Conservation (phyloP, 306 rosid species). For the Cyamopsis tetragonoloba region DNA sequence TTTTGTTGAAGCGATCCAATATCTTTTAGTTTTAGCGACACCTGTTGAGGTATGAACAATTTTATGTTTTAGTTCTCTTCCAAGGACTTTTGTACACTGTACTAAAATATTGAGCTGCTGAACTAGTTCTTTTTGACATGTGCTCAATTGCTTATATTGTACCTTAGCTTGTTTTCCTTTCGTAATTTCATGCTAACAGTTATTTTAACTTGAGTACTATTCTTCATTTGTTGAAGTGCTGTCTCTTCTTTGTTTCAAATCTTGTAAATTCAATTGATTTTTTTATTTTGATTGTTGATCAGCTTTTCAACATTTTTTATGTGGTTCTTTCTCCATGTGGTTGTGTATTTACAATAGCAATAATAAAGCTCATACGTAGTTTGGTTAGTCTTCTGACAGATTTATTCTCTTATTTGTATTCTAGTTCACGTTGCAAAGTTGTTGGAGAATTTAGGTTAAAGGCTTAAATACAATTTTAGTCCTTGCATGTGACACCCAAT, state of each 20-base stretch:
- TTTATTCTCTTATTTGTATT: background rate
- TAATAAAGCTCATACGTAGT: background rate
- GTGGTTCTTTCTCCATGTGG: background rate
- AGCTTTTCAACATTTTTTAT: background rate
- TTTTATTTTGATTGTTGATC: background rate
- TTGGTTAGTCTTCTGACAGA: background rate
- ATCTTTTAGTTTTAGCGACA: constrained; percentile 81
- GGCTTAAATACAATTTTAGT: no score
- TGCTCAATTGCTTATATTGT: constrained; percentile 16
- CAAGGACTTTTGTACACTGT: constrained; percentile 1
- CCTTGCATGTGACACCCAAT: no score
- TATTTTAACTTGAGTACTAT: background rate
- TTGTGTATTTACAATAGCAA: background rate
- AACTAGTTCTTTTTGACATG: background rate
- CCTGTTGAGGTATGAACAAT: constrained; percentile 75
- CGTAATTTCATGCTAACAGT: background rate
- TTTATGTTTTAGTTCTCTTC: constrained; percentile 14
- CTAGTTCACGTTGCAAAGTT: background rate
- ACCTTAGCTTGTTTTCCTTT: constrained; percentile 2
- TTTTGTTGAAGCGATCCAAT: constrained; percentile 92
- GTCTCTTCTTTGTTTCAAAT: background rate
- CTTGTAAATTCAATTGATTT: background rate
- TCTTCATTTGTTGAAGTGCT: background rate
- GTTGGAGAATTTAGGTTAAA: constrained; percentile 1
- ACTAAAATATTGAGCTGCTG: background rate